Evolutionary conservation across 2,329 filamentous ascomycete species (phyloP), one percentile per base, ranked within the genome.

Genomic region (Graphium sp.): DNA sequence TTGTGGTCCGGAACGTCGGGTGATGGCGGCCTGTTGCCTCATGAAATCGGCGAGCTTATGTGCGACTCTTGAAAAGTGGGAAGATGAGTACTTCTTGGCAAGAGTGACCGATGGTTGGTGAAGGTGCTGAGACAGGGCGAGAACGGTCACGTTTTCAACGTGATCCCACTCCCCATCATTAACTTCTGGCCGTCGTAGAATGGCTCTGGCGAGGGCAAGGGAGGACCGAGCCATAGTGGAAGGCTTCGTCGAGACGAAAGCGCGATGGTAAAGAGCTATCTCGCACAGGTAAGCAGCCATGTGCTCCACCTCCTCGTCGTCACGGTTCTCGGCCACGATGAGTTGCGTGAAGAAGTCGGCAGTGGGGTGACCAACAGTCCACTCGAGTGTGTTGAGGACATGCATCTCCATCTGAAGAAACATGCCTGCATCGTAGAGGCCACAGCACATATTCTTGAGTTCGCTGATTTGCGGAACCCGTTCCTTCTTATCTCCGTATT

Each of bases 351-450:
- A 98, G 50, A 78, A 81, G 53, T 95, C 87, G 39, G 94, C 81
- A 17, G 89, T 95, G 2, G 89, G 85, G 56, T 95, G 87, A 31
- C 89, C 89, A 40, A 98, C 80, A 40, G 77, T 74, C 89, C 89
- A 98, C 50, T 91, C 83, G 34, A 98, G 69, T 2, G 89, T 98
- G 57, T 94, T 91, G 42, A 98, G 68, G 21, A 98, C 87, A 52
- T 98, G 89, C 85, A 91, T 95, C 60, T 98, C 89, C 89, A 98
- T 98, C 55, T 98, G 89, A 8, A 85, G 87, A 58, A 98, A 98
- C 89, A 98, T 98, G 58, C 93, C 87, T 28, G 93, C 84, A 45
- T 98, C 89, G 56, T 98, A 98, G 22, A 95, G 68, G 21, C 81
- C 85, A 57, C 89, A 95, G 67, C 89, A 98, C 89, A 98, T 95